Percentiles rank a stretch among this genome's conserved stretches.
These are phyloP conservation scores for Tympanopsis confertula DNA, from an alignment of 2,329 filamentous ascomycete species.

Conservation along the genomic window DNA sequence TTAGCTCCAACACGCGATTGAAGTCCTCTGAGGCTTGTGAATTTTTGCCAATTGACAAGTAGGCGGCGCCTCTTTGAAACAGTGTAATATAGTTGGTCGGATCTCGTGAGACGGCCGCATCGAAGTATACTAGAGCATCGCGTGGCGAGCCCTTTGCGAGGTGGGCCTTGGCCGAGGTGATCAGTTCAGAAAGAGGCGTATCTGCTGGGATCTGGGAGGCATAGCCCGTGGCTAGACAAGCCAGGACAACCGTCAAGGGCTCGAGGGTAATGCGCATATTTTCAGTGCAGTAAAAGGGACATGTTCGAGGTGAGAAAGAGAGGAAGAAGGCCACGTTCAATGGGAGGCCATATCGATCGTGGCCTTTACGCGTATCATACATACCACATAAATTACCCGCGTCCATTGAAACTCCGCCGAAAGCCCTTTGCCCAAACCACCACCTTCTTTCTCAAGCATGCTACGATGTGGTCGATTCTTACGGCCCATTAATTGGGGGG, in stretches of 20 bases:
- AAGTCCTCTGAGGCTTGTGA: neutral
- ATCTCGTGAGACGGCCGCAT: conserved; percentile 1
- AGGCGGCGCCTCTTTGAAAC: neutral
- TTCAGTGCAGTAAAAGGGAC: too few relatives aligned
- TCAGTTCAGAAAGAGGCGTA: neutral
- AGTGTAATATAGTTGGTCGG: neutral
- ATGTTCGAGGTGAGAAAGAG: too few relatives aligned
- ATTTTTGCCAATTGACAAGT: neutral
- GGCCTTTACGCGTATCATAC: too few relatives aligned
- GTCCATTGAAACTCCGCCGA: too few relatives aligned
- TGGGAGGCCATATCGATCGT: too few relatives aligned
- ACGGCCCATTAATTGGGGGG: too few relatives aligned
- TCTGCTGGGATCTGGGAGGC: neutral
- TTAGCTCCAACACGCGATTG: neutral
- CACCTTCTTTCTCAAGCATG: too few relatives aligned
- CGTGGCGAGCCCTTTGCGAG: neutral
- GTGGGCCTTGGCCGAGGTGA: neutral
- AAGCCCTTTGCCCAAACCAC: too few relatives aligned
- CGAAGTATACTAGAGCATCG: neutral
- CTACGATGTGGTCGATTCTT: too few relatives aligned
- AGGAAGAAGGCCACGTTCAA: too few relatives aligned
- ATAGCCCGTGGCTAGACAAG: neutral
- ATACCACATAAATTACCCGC: too few relatives aligned
- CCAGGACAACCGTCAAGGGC: neutral
- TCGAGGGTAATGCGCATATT: neutral